A percentile compares a stretch with the other conserved stretches of the same genome.
Conservation (phyloP, 2,329 filamentous ascomycete species). For the Colletotrichum sp. region DNA sequence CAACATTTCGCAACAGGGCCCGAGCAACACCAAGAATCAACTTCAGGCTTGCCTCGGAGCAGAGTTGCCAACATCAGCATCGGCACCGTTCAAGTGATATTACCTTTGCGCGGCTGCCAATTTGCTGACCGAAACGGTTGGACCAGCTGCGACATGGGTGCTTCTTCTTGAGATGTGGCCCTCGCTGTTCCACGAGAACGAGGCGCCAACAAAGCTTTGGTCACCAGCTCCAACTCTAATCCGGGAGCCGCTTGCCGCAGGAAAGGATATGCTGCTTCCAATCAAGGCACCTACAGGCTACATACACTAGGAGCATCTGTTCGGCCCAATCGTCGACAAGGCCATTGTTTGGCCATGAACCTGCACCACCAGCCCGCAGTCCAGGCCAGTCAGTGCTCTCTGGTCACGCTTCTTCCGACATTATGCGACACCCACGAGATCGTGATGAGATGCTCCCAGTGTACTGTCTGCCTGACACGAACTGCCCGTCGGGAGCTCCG, state of each 20-base stretch:
- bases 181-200: background rate
- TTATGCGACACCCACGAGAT: background rate
- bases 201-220: conserved; percentile 5
- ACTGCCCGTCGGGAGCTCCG: background rate
- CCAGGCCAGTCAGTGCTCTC: background rate
- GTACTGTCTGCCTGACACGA: background rate
- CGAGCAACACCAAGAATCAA: background rate
- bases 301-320: background rate
- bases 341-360: background rate
- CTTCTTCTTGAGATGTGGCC: background rate
- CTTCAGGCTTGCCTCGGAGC: background rate
- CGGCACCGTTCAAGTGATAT: background rate
- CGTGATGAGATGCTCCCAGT: background rate
- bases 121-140: conserved; percentile 14
- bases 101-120: background rate
- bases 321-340: background rate
- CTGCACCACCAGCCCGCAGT: background rate
- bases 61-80: background rate
- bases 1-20: background rate
- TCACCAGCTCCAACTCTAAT: conserved; percentile 21
- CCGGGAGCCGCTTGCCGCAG: background rate
- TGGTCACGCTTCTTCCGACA: background rate
- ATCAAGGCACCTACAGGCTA: background rate
- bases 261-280: background rate
- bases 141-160: conserved; percentile 13